Percentiles rank a stretch among this genome's conserved stretches.
Conservation (phyloP, 306 rosid species). For the Citrullus mucosospermus region DNA sequence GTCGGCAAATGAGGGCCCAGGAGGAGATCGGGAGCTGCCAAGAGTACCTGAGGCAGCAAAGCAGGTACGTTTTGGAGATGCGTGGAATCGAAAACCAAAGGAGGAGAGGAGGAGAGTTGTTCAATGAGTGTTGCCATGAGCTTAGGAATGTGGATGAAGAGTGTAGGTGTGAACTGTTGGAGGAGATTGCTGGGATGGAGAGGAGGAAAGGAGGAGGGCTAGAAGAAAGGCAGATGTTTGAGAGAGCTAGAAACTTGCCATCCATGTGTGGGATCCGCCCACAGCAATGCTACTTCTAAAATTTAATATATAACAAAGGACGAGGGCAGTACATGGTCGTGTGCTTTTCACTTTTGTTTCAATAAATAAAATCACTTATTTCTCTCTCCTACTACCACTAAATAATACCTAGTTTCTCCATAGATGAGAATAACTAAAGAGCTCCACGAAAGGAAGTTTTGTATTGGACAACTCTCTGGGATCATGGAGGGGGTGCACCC, state of each 20-base stretch:
- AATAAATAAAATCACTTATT: background rate
- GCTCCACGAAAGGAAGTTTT: no score
- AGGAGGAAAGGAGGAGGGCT: background rate
- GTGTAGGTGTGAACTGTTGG: background rate
- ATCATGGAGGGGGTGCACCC: no score
- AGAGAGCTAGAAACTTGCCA: constrained; percentile 3
- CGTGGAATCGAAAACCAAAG: background rate
- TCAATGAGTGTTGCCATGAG: background rate
- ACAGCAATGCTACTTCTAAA: background rate
- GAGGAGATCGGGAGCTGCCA: background rate
- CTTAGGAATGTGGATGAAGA: constrained; percentile 2
- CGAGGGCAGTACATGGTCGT: background rate
- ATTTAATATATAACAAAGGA: background rate
- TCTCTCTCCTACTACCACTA: background rate
- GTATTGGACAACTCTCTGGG: no score
- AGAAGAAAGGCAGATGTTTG: background rate
- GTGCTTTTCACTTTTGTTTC: background rate
- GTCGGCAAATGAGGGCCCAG: background rate
- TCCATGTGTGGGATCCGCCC: constrained; percentile 2
- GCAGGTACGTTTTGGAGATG: background rate
- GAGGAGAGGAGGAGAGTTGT: background rate
- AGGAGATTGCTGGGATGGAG: background rate
- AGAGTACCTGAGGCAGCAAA: background rate
- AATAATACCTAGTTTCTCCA: background rate
- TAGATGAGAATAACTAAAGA: no score